Percentiles rank a stretch among this genome's conserved stretches.
phyloP scores from a whole-genome alignment of 2,329 filamentous ascomycete genomes.

The Colletotrichum limetticola region DNA sequence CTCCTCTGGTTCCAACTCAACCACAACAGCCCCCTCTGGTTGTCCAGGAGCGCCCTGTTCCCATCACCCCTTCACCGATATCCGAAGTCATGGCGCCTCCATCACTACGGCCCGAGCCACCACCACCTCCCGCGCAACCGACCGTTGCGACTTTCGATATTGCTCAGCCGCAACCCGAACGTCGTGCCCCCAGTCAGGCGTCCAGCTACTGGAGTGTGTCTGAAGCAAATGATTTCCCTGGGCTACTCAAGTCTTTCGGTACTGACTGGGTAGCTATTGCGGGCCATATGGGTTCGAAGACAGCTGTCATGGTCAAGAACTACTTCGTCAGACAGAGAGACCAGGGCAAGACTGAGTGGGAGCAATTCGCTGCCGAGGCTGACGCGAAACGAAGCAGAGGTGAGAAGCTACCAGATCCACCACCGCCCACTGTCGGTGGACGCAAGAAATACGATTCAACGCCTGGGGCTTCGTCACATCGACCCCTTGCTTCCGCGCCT shows the following conservation, averaged over 20 bases:
- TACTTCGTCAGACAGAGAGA: constrained; percentile 74
- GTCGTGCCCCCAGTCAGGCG: constrained; percentile 66
- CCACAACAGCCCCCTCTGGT: constrained; percentile 29
- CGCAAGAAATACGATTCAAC: constrained; percentile 63
- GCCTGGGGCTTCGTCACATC: constrained; percentile 46
- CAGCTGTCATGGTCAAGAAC: constrained; percentile 84
- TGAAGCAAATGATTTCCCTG: constrained; percentile 81
- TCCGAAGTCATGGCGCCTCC: constrained; percentile 67
- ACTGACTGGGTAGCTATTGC: constrained; percentile 83
- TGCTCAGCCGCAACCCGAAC: constrained; percentile 56
- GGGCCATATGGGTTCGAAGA: constrained; percentile 84
- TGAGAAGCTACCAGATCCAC: constrained; percentile 69
- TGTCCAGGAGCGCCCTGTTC: constrained; percentile 48
- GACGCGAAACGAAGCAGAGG: constrained; percentile 65
- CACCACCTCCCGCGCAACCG: constrained; percentile 57
- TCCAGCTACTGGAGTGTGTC: constrained; percentile 91
- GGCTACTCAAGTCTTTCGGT: constrained; percentile 78
- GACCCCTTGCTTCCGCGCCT: constrained; percentile 54
- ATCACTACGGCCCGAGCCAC: constrained; percentile 65
- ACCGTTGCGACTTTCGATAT: constrained; percentile 63
- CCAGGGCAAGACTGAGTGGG: constrained; percentile 68
- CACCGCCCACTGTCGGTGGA: constrained; percentile 62
- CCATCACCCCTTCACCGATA: constrained; percentile 50
- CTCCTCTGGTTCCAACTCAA: constrained; percentile 51
- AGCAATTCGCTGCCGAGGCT: constrained; percentile 68